Conservation (phyloP, 768 basidiomycete species). For the Gyrodon lividus region DNA sequence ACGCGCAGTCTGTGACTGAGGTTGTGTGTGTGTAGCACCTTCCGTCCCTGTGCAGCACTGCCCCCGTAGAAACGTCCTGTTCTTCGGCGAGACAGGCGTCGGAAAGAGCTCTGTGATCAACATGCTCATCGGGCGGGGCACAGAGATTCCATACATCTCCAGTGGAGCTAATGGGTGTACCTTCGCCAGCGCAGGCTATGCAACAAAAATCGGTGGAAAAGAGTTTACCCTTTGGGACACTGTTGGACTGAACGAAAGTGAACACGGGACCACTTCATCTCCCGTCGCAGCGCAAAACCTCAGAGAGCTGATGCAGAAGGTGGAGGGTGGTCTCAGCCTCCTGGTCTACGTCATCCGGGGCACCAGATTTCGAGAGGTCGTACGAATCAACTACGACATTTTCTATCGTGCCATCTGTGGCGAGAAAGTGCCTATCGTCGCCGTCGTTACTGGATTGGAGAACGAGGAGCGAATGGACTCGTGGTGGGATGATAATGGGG, state of each 20-base stretch:
- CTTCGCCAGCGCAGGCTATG: constrained; percentile 18
- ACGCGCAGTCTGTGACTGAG: too few species aligned
- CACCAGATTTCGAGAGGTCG: constrained; percentile 26
- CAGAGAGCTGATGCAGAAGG: too few species aligned
- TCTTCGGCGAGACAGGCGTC: constrained; percentile 16
- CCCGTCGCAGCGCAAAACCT: too few species aligned
- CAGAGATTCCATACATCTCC: background rate
- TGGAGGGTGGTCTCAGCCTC: too few species aligned
- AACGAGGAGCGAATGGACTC: constrained; percentile 16
- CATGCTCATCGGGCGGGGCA: background rate
- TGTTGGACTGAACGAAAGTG: constrained; percentile 11
- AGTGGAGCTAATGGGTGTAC: constrained; percentile 26
- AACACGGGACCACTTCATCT: too few species aligned
- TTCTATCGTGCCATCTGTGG: constrained; percentile 33
- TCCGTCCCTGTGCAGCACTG: too few species aligned
- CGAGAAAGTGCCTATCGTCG: constrained; percentile 31
- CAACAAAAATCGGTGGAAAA: constrained; percentile 1
- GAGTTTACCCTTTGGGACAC: constrained; percentile 14
- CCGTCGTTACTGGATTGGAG: constrained; percentile 35
- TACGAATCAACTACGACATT: constrained; percentile 29
- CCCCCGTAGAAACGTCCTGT: too few species aligned
- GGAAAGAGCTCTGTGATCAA: constrained; percentile 4
- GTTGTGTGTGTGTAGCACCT: too few species aligned
- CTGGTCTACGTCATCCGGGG: constrained; percentile 33
- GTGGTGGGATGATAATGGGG: constrained; percentile 13